A percentile compares a stretch with the other conserved stretches of the same genome.
Conservation (phyloP, 805 yeast genomes). For the Jamesozyma jinghongensis region DNA sequence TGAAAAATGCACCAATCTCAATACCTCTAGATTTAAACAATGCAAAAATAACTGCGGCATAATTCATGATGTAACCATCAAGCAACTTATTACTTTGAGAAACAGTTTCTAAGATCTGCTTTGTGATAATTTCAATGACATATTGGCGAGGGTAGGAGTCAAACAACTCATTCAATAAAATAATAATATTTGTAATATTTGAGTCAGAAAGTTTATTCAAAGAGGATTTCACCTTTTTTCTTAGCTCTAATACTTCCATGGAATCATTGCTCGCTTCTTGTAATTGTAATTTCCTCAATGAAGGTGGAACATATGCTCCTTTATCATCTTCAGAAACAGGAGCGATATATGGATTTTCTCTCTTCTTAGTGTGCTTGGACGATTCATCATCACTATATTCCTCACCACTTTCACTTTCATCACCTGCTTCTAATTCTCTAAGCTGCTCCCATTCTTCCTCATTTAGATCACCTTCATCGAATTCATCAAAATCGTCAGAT, state of each 20-base stretch:
- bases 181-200: slow-evolving; percentile 60
- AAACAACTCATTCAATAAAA: slow-evolving; percentile 57
- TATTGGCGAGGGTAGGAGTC: slow-evolving; percentile 61
- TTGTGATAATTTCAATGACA: slow-evolving; percentile 64
- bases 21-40: slow-evolving; percentile 72
- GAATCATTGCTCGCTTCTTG: slow-evolving; percentile 33
- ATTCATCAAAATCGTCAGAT: slow-evolving; percentile 37
- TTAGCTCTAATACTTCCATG: slow-evolving; percentile 42
- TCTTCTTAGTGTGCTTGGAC: slow-evolving; percentile 25
- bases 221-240: slow-evolving; percentile 66
- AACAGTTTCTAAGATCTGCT: slow-evolving; percentile 55
- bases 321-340: slow-evolving; percentile 36
- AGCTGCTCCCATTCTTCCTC: slow-evolving; percentile 30
- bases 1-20: slow-evolving; percentile 80
- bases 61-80: slow-evolving; percentile 70
- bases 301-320: slow-evolving; percentile 77
- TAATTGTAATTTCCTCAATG: slow-evolving; percentile 50
- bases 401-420: slow-evolving; percentile 11
- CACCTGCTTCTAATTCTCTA: slow-evolving; percentile 23
- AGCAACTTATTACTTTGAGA: slow-evolving; percentile 54
- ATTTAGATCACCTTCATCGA: slow-evolving; percentile 32
- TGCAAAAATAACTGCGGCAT: slow-evolving; percentile 69
- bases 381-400: slow-evolving; percentile 17
- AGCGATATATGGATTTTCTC: slow-evolving; percentile 72
- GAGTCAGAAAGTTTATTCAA: slow-evolving; percentile 86